A percentile compares a stretch with the other conserved stretches of the same genome.
These are phyloP conservation scores for Imleria badia DNA, from an alignment of 768 basidiomycete genomes.

Conservation along the genomic window DNA sequence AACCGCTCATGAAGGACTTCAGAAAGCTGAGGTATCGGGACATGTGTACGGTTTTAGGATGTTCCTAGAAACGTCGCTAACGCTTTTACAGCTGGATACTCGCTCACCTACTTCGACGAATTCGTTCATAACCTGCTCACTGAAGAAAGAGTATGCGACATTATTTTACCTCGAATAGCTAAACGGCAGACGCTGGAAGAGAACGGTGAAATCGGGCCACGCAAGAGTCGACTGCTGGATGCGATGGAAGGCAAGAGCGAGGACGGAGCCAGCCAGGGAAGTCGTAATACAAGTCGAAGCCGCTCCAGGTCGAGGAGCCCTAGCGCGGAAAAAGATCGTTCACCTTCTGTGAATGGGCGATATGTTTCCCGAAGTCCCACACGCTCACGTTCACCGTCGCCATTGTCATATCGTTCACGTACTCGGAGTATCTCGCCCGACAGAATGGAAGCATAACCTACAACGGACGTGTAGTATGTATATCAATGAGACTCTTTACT, in stretches of 20 bases:
- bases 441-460: constrained; percentile 44
- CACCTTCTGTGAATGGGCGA: constrained; percentile 49
- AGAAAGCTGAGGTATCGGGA: constrained; percentile 80
- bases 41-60: constrained; percentile 57
- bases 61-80: neutral
- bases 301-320: constrained; percentile 26
- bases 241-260: constrained; percentile 80
- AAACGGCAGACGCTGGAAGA: constrained; percentile 90
- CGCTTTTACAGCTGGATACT: constrained; percentile 69
- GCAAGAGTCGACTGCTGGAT: constrained; percentile 84
- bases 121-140: constrained; percentile 81
- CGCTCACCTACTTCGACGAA: constrained; percentile 87
- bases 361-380: constrained; percentile 70
- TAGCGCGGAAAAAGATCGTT: constrained; percentile 24
- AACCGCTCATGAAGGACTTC: constrained; percentile 93
- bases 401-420: constrained; percentile 50
- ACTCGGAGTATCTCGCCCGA: constrained; percentile 60
- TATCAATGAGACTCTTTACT: constrained; percentile 19
- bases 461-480: constrained; percentile 15
- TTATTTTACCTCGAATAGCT: constrained; percentile 87
- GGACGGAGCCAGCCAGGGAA: constrained; percentile 41
- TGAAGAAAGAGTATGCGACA: constrained; percentile 94
- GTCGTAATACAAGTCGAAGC: constrained; percentile 35
- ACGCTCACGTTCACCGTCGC: constrained; percentile 39
- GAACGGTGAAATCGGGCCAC: constrained; percentile 81